Conservation (phyloP, 2,329 filamentous ascomycete species). For the Paracamarosporium sp. region DNA sequence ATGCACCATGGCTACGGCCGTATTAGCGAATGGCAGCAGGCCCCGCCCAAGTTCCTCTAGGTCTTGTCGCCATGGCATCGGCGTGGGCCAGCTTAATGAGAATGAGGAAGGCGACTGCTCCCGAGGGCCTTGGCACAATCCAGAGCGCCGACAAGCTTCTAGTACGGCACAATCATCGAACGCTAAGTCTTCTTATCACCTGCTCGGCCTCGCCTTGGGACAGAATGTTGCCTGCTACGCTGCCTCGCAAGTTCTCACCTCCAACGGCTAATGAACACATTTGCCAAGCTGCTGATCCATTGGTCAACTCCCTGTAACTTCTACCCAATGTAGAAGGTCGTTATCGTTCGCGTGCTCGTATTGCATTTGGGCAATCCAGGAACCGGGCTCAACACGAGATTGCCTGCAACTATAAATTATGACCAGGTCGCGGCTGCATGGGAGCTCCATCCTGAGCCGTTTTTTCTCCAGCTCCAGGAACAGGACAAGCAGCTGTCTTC, state of each 20-base stretch:
- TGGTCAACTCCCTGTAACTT: neutral
- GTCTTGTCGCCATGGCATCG: neutral
- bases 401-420: constrained; percentile 1
- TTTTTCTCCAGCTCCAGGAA: constrained; percentile 8
- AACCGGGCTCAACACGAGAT: constrained; percentile 5
- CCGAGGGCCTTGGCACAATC: neutral
- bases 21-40: neutral
- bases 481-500: neutral
- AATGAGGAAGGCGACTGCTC: neutral
- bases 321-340: neutral
- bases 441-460: constrained; percentile 8
- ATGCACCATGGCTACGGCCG: neutral
- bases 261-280: neutral
- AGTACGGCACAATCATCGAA: neutral
- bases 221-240: neutral
- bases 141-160: neutral
- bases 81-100: neutral
- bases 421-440: constrained; percentile 1
- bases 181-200: constrained; percentile 1
- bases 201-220: neutral
- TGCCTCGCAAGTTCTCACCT: neutral
- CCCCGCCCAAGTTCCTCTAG: neutral
- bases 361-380: neutral
- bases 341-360: neutral
- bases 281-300: constrained; percentile 4